Percentiles rank a stretch among this genome's conserved stretches.
phyloP scores from a whole-genome alignment of 2,329 filamentous ascomycete genomes.

The Xylariaceae sp. region DNA sequence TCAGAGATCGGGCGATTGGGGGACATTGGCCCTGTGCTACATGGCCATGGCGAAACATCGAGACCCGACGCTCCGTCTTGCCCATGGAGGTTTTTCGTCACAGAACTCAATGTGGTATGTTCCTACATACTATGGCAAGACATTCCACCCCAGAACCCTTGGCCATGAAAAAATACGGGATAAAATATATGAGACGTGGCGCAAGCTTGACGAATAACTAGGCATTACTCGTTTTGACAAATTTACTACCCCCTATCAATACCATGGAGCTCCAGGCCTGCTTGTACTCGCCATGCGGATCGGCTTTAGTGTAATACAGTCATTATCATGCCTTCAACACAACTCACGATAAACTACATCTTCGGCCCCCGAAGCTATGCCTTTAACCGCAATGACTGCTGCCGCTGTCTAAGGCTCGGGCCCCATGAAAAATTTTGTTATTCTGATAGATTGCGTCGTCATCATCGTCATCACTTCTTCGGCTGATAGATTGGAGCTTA shows the following conservation, averaged over 20 bases:
- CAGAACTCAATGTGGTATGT: conserved; percentile 52
- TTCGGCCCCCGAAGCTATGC: background rate
- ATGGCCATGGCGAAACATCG: conserved; percentile 49
- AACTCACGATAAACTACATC: no score
- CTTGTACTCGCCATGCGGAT: no score
- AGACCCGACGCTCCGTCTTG: conserved; percentile 44
- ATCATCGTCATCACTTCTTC: background rate
- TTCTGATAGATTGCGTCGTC: background rate
- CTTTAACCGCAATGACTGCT: background rate
- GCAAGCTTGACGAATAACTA: conserved; percentile 18
- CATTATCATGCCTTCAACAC: no score
- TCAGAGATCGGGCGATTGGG: conserved; percentile 49
- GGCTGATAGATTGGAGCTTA: background rate
- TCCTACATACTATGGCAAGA: conserved; percentile 54
- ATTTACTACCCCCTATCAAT: background rate
- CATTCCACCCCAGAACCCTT: conserved; percentile 50
- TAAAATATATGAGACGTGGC: conserved; percentile 43
- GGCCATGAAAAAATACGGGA: conserved; percentile 48
- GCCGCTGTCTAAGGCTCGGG: background rate
- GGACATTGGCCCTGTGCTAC: conserved; percentile 50
- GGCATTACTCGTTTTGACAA: background rate
- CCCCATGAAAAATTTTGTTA: background rate
- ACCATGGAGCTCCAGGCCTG: no score
- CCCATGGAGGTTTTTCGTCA: conserved; percentile 33
- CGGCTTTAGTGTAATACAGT: no score